Conservation (phyloP, 2,329 filamentous ascomycete species). For the Epichloe coenophiala region DNA sequence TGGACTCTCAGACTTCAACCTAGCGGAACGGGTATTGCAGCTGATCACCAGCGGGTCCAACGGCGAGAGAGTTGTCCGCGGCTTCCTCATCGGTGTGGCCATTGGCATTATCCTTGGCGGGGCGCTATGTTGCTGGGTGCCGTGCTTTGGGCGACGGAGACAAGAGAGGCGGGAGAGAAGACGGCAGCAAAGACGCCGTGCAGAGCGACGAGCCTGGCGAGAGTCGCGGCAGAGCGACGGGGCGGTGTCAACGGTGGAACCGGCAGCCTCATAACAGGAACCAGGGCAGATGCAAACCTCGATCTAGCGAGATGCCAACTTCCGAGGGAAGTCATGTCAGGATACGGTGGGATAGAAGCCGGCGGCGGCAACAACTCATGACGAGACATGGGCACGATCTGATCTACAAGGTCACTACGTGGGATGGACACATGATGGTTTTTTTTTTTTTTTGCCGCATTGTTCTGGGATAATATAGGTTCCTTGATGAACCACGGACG, state of each 20-base stretch:
- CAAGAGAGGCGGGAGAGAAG: slow-evolving; percentile 3
- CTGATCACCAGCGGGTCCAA: slow-evolving; percentile 17
- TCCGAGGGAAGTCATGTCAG: not conserved
- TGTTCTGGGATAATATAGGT: not conserved
- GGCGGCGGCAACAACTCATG: not conserved
- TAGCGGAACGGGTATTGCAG: slow-evolving; percentile 15
- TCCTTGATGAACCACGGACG: no score
- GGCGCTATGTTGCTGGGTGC: slow-evolving; percentile 21
- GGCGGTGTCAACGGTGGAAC: not conserved
- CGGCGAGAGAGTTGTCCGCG: slow-evolving; percentile 19
- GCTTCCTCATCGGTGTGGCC: slow-evolving; percentile 21
- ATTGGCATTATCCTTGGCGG: slow-evolving; percentile 19
- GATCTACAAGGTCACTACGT: not conserved
- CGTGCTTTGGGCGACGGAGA: slow-evolving; percentile 14
- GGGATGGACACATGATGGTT: not conserved
- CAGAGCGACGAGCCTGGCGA: not conserved
- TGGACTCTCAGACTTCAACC: slow-evolving; percentile 9
- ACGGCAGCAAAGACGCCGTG: not conserved
- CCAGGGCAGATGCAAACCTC: not conserved
- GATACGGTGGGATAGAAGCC: not conserved
- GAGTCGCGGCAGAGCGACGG: not conserved
- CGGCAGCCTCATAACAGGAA: not conserved
- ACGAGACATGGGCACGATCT: not conserved
- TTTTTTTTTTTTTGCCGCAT: not conserved
- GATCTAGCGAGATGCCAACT: not conserved